Evolutionary conservation across 768 basidiomycete genomes (phyloP), one percentile per base, ranked within the genome.

Genomic region (Hirschioporus abietinus): DNA sequence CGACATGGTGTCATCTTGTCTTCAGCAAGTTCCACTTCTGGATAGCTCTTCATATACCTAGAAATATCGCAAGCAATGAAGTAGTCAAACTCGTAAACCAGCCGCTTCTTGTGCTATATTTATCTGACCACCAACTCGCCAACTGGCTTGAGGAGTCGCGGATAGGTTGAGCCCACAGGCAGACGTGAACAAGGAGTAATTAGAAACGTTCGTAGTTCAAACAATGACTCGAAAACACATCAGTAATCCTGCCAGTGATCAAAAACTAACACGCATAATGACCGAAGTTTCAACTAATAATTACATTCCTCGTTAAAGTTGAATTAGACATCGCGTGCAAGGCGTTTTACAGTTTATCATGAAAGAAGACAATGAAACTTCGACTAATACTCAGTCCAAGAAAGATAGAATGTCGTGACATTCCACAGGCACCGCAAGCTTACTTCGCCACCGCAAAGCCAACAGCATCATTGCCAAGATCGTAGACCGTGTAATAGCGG

Each of bases 401-500:
- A 61, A 60, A 60, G 24, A 15, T 2, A 2, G 23, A 34, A 61
- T 3, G 18, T 4, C 23, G 17, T 15, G 23, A 9, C 58, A 61
- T 25, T 17, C 60, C 10, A 20, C 59, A 61, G 20, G 60, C 10
- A 61, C 9, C 12, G 18, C 4, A 63, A 60, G 15, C 64, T 78
- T 68, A 82, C n/a, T 64, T 70, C 23, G 81, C 72, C n/a, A 66
- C 66, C 25, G 94, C 95, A 71, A 96, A 95, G 58, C 93, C 95
- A 68, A 96, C 91, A 57, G 93, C 93, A 76, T 94, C 71, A 69
- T 78, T 81, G 35, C 83, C 88, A 26, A 90, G 83, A 72, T 95
- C 92, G 72, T 93, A 95, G n/a, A 95, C 91, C n/a, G 92, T 93
- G 78, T 83, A 92, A 77, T 90, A 95, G 74, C 88, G 92, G 77